Evolutionary conservation across 2,329 filamentous ascomycete genomes (phyloP), one percentile per base, ranked within the genome.

Genomic region (Xylariales sp.): DNA sequence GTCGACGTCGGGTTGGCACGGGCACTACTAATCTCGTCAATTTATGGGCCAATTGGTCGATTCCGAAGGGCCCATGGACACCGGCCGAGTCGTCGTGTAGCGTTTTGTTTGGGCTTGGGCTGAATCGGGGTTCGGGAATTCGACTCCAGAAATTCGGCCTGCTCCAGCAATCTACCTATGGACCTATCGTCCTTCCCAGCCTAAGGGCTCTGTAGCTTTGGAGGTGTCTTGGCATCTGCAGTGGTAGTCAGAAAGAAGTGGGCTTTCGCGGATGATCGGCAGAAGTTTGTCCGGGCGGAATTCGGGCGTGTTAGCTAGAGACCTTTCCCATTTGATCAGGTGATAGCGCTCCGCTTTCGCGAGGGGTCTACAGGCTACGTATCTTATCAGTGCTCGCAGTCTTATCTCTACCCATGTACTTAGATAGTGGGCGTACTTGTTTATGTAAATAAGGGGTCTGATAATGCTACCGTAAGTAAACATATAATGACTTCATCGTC

Each of bases 291-390:
- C 62, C 62, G 62, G 48, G 36, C 6, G 6, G 23, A 23, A 23
- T 23, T 23, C 23, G 23, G 23, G 23, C 23, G 23, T 23, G 23
- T 23, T 23, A 23, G 23, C 23, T 23, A 23, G 23, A 2, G 23
- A 23, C 48, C 3, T 10, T 7, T 7, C 48, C 48, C 8, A 30
- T 18, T 12, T 32, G 49, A 39, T 67, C 64, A 67, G 52, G 52
- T 67, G 64, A 67, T 23, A 58, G 32, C 63, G 63, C 56, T 65
- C 57, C 34, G 50, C 45, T 56, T 65, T 65, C 63, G 63, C n/a
- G 55, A 43, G 12, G 41, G 32, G 32, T 34, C 32, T 34, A 34
- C 23, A 23, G 23, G 23, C 23, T 23, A 23, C 23, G 23, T 23
- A 23, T 23, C 23, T 23, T 23, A 23, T 23, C 23, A 23, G 23